Base-by-base conservation (phyloP, 495 filamentous ascomycete genomes). In the Sphaerosporella brunnea region DNA sequence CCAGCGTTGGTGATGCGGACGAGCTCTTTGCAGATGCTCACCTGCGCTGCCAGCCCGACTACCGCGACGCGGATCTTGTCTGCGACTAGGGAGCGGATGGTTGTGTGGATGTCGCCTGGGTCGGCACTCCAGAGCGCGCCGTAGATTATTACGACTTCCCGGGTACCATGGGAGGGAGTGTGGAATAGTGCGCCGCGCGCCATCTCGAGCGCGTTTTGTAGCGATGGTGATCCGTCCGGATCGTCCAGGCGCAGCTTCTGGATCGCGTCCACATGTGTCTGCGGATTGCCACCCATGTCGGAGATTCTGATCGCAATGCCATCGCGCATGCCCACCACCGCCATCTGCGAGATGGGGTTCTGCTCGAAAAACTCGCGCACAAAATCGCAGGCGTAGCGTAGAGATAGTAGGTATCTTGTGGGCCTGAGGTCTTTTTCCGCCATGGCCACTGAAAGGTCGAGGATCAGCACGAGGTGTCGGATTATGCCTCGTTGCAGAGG, bases 181-280 rank as follows among this genome's bases (percentile, higher is more conserved):
- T 96, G 83, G 79, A 79, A 94, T 38, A 97, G 72, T 21, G 80
- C 79, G 44, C 82, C 88, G 39, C 88, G 73, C 43, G 82, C 82
- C 82, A 96, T 90, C 55, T 96, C 85, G 24, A 97, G 69, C 4
- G 87, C 88, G 65, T 97, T 97, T 52, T 97, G 90, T 24, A 97
- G 64, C 62, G 80, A 87, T 3, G 90, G 86, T 41, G 82, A 80
- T 7, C 90, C 90, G 51, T 84, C 80, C 2, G 85, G 84, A 44
- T 96, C 87, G 48, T 86, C 74, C 4, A 68, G 62, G 37, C 81
- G 76, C 8, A 90, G 65, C 41, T 69, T 73, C 51, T 78, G 69
- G 35, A 92, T 72, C 28, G 80, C 78, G 51, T 77, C 71, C 50
- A 96, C 76, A 62, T 96, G 90, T 44, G 92, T 84, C 4, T 73